A percentile compares a stretch with the other conserved stretches of the same genome.
phyloP scores from a whole-genome alignment of 2,329 filamentous ascomycete species.

The Fusarium poae region DNA sequence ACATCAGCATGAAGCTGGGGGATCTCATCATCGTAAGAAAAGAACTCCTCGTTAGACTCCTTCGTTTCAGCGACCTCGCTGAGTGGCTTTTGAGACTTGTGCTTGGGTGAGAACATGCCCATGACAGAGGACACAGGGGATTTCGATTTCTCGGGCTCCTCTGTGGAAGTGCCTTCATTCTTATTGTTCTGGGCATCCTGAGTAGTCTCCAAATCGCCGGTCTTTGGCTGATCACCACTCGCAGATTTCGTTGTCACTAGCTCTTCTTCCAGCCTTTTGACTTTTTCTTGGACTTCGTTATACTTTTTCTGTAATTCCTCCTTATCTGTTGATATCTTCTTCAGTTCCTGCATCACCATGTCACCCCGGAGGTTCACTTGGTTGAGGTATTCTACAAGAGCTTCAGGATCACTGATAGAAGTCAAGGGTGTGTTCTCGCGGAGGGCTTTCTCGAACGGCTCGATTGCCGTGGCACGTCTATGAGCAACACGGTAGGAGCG shows the following conservation, averaged over 20 bases:
- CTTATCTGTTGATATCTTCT: constrained; percentile 84
- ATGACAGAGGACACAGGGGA: constrained; percentile 64
- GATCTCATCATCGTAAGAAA: constrained; percentile 91
- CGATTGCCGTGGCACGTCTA: constrained; percentile 85
- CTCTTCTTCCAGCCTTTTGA: constrained; percentile 73
- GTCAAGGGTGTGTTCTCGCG: constrained; percentile 93
- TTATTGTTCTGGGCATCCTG: constrained; percentile 52
- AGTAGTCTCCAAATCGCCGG: constrained; percentile 51
- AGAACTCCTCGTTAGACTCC: constrained; percentile 77
- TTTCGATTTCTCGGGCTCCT: constrained; percentile 54
- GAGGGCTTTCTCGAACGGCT: constrained; percentile 91
- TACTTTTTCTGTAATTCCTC: constrained; percentile 83
- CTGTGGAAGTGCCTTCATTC: constrained; percentile 34
- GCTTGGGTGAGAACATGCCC: constrained; percentile 63
- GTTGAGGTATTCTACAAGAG: constrained; percentile 89
- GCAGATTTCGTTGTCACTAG: constrained; percentile 63
- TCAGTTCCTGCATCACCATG: constrained; percentile 95
- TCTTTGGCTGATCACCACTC: constrained; percentile 44
- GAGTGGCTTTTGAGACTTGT: constrained; percentile 54
- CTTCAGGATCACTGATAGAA: constrained; percentile 86
- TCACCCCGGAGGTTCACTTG: constrained; percentile 88
- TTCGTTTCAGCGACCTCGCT: constrained; percentile 47
- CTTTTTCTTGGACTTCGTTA: constrained; percentile 74
- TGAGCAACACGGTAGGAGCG: constrained; percentile 94
- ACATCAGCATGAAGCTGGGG: constrained; percentile 83